Conservation (phyloP, 371 early-diverging fungal genomes). For the Mortierella sp. region DNA sequence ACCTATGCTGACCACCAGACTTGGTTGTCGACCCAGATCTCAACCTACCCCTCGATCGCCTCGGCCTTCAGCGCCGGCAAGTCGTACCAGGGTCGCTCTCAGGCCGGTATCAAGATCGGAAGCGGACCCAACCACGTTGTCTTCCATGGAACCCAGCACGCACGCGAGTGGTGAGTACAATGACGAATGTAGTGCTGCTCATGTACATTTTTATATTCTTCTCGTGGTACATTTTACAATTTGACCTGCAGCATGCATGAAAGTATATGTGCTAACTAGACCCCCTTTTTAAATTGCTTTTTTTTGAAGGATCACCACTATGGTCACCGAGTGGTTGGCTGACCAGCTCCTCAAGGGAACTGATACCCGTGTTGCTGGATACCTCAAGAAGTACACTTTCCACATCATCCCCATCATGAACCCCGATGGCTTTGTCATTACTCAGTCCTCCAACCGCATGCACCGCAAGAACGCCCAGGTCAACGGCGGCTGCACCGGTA, state of each 20-base stretch:
- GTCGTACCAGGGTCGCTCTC: conserved; percentile 35
- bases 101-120: conserved; percentile 55
- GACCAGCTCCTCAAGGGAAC: conserved; percentile 47
- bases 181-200: conserved; percentile 5
- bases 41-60: conserved; percentile 39
- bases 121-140: conserved; percentile 52
- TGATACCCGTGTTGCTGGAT: conserved; percentile 50
- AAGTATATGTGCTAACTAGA: neutral
- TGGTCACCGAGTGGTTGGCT: conserved; percentile 44
- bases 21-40: conserved; percentile 45
- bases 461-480: conserved; percentile 72
- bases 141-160: conserved; percentile 50
- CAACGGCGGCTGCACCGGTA: conserved; percentile 51
- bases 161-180: conserved; percentile 29
- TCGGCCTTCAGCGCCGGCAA: conserved; percentile 42
- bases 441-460: conserved; percentile 63
- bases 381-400: conserved; percentile 53
- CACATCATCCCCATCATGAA: conserved; percentile 68
- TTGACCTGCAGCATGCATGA: neutral
- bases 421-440: conserved; percentile 72
- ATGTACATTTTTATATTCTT: neutral
- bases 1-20: conserved; percentile 38
- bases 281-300: neutral
- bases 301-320: conserved; percentile 24
- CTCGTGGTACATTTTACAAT: neutral